A percentile compares a stretch with the other conserved stretches of the same genome.
These are phyloP conservation scores for Naganishia antarctica DNA, from an alignment of 768 basidiomycete genomes.

Conservation along the genomic window DNA sequence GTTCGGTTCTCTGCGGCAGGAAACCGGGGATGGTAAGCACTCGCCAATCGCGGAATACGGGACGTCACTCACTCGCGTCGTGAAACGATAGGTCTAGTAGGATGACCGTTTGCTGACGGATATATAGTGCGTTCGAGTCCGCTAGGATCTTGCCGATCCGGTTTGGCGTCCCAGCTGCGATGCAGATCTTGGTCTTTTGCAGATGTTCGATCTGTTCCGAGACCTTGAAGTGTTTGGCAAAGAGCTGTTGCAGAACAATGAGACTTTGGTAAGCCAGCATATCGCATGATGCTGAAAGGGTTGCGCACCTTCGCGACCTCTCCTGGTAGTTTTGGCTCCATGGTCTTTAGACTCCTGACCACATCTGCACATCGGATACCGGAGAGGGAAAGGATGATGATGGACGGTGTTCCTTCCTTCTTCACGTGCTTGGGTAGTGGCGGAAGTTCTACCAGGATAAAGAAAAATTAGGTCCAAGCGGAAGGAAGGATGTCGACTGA, in stretches of 20 bases:
- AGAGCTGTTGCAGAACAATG: slow-evolving; percentile 54
- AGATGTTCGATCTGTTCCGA: slow-evolving; percentile 80
- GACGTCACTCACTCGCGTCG: slow-evolving; percentile 22
- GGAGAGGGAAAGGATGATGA: slow-evolving; percentile 79
- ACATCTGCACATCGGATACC: slow-evolving; percentile 88
- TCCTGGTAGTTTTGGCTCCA: slow-evolving; percentile 60
- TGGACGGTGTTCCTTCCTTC: slow-evolving; percentile 73
- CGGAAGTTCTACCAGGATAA: slow-evolving; percentile 20
- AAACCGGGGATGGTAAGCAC: no score
- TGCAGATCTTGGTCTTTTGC: slow-evolving; percentile 73
- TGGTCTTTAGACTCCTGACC: slow-evolving; percentile 52
- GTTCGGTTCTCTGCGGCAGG: slow-evolving; percentile 41
- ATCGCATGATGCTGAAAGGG: no score
- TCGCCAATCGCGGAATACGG: no score
- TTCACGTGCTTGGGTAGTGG: slow-evolving; percentile 67
- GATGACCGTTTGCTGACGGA: slow-evolving; percentile 28
- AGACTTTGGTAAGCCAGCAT: background rate
- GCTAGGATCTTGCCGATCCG: slow-evolving; percentile 73
- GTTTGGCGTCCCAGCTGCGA: slow-evolving; percentile 87
- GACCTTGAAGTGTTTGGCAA: slow-evolving; percentile 90
- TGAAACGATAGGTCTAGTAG: slow-evolving; percentile 26
- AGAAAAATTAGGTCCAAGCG: slow-evolving; percentile 7
- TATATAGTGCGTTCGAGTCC: slow-evolving; percentile 32
- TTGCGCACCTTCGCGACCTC: slow-evolving; percentile 70
- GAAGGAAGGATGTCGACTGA: background rate